phyloP scores from a whole-genome alignment of 2,329 filamentous ascomycete species.

The Fusarium sp. region DNA sequence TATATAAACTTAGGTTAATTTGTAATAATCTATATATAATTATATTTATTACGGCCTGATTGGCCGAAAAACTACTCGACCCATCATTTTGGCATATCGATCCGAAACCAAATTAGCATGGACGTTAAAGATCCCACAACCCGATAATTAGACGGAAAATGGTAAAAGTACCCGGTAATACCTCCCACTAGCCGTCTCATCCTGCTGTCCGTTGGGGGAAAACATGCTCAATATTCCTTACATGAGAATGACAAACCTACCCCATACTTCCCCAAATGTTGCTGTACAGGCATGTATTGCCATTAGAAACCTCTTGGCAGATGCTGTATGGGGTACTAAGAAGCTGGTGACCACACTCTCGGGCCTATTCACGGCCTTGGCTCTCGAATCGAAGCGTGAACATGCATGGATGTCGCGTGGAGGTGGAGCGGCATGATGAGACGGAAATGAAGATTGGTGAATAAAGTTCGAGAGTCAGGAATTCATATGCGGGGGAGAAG shows the following conservation, averaged over 20 bases:
- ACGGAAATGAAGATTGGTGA: not conserved
- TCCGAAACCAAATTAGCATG: not conserved
- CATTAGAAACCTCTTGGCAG: not conserved
- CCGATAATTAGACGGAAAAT: not conserved
- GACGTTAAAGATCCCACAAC: no score
- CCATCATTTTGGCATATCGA: not conserved
- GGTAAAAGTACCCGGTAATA: not conserved
- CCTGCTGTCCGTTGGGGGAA: no score
- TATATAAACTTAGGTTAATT: no score
- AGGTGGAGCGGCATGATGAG: not conserved
- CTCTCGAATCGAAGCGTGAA: not conserved
- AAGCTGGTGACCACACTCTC: not conserved
- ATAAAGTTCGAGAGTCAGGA: not conserved
- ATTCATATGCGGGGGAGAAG: not conserved
- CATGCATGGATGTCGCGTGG: not conserved
- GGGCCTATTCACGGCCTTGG: slow-evolving; percentile 3
- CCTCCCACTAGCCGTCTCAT: no score
- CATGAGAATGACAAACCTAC: not conserved
- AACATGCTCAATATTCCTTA: not conserved
- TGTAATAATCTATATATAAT: no score
- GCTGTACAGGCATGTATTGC: not conserved
- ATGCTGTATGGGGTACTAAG: not conserved
- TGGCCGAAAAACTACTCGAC: no score
- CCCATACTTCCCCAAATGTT: not conserved
- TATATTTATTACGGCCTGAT: no score